Conservation (phyloP, 345 rosid species). For the Arabis hirsuta region DNA sequence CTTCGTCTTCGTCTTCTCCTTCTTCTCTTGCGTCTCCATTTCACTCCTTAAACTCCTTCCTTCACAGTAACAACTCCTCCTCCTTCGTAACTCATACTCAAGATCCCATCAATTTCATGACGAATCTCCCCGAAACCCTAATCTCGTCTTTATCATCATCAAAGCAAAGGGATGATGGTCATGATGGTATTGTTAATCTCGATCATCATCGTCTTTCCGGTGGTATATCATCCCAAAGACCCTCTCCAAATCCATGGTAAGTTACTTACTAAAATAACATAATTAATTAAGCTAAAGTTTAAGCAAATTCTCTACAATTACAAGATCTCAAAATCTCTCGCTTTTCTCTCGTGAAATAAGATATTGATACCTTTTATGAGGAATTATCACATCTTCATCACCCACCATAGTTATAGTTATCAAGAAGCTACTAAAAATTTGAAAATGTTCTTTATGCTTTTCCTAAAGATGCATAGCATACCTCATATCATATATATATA, state of each 20-base stretch:
- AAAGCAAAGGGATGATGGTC: slow-evolving; percentile 48
- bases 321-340: background rate
- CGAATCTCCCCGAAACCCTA: slow-evolving; percentile 64
- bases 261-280: slow-evolving; percentile 3
- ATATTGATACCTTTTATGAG: background rate
- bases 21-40: slow-evolving; percentile 38
- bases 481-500: background rate
- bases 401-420: background rate
- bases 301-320: background rate
- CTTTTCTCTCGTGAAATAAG: background rate
- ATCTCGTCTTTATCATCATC: slow-evolving; percentile 47
- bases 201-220: slow-evolving; percentile 33
- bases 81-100: slow-evolving; percentile 33
- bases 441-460: background rate
- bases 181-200: slow-evolving; percentile 26
- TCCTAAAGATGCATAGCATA: background rate
- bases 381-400: slow-evolving; percentile 5
- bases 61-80: slow-evolving; percentile 31
- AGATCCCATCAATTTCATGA: slow-evolving; percentile 49
- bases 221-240: slow-evolving; percentile 57
- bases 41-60: slow-evolving; percentile 34
- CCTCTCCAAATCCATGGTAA: slow-evolving; percentile 74
- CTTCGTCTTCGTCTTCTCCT: slow-evolving; percentile 36
- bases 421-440: slow-evolving; percentile 8
- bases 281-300: background rate